Base-by-base conservation (phyloP, 805 yeast genomes). In the Nakazawaea ishiwadae region DNA sequence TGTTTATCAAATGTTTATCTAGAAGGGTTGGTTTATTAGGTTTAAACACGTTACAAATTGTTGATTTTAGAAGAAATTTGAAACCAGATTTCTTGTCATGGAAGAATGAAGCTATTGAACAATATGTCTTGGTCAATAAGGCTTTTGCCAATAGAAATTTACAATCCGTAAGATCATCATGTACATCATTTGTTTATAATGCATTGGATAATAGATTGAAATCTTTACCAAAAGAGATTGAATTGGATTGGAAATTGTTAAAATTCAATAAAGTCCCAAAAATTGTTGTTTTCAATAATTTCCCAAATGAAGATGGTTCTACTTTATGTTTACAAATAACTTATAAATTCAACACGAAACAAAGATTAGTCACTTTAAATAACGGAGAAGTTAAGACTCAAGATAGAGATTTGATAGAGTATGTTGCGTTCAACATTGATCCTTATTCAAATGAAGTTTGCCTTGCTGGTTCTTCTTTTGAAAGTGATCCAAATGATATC, bases 71-170 rank as follows among this genome's bases (percentile, higher is more conserved):
- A 59, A 55, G 60, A 45, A 61, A 60, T 20, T 56, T 73, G 43
- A 83, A 79, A 59, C 86, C 90, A 24, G 65, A 77, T 32, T 83
- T 82, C 49, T 57, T 78, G 16, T 74, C 79, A 45, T 90, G 96
- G 96, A 86, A 85, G 59, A 91, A 88, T 60, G 73, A 72, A 23
- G 95, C 95, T 6, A 79, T 90, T 51, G 87, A 87, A 51, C 69
- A 68, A 38, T 89, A 79, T 59, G 84, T 83, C 21, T 75, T 76
- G 44, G 82, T 86, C n/a, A 88, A 90, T 63, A 79, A 80, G 53
- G 80, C 88, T 2, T 90, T 90, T 67, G 91, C 95, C 2, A 56
- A 67, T 15, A 69, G 68, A 24, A 68, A 80, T 48, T 54, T 87
- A 35, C 64, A 60, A 26, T 51, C 68, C 11, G 64, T 78, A 10